phyloP scores from a whole-genome alignment of 2,329 filamentous ascomycete genomes.

The Ophiostoma himal-ulmi region DNA sequence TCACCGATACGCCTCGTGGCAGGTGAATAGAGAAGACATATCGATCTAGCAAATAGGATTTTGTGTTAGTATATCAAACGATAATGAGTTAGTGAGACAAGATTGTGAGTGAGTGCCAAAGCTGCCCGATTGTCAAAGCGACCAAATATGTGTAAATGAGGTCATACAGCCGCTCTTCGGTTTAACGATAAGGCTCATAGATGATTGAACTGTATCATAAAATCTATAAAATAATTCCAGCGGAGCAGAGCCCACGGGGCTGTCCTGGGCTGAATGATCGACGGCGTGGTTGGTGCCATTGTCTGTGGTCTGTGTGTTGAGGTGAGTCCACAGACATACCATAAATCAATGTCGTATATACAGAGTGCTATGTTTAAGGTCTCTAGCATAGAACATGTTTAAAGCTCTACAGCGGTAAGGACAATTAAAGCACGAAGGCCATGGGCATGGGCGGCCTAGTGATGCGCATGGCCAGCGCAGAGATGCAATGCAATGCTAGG shows the following conservation, averaged over 20 bases:
- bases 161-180: not conserved
- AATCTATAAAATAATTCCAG: not conserved
- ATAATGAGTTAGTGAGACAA: not conserved
- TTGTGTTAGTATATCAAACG: not conserved
- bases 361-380: not conserved
- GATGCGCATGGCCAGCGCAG: slow-evolving; percentile 12
- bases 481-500: slow-evolving; percentile 12
- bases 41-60: not conserved
- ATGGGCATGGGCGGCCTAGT: not conserved
- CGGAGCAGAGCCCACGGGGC: not conserved
- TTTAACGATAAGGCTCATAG: not conserved
- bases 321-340: not conserved
- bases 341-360: not conserved
- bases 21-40: not conserved
- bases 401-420: not conserved
- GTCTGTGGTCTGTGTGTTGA: slow-evolving; percentile 5
- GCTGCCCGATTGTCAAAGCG: not conserved
- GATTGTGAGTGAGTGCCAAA: too few species aligned
- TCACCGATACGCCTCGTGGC: not conserved
- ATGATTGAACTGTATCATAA: too few species aligned
- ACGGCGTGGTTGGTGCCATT: not conserved
- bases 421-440: not conserved
- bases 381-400: not conserved
- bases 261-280: slow-evolving; percentile 4
- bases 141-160: not conserved